These are phyloP conservation scores for Penicillium sp. DNA, from an alignment of 2,329 filamentous ascomycete species.

Conservation along the genomic window DNA sequence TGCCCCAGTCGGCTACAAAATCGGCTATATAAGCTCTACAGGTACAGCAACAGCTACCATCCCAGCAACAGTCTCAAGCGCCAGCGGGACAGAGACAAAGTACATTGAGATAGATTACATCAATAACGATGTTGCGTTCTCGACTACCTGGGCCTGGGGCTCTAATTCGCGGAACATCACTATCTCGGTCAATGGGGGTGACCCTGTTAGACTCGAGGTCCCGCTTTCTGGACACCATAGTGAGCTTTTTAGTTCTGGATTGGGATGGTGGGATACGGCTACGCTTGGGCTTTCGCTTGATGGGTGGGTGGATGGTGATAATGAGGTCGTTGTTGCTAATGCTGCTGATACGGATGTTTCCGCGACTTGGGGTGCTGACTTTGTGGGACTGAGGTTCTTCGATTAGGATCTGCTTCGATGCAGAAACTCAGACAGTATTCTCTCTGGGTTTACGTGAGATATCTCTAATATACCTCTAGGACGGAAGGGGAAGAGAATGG, in stretches of 20 bases:
- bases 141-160: constrained; percentile 45
- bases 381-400: constrained; percentile 37
- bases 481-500: too few species aligned
- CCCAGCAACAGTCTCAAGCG: constrained; percentile 18
- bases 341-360: constrained; percentile 26
- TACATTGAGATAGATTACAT: constrained; percentile 53
- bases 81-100: constrained; percentile 21
- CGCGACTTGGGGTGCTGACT: constrained; percentile 34
- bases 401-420: constrained; percentile 10
- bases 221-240: constrained; percentile 44
- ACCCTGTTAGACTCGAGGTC: constrained; percentile 50
- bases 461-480: too few species aligned
- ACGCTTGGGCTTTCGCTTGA: constrained; percentile 48
- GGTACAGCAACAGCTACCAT: constrained; percentile 40
- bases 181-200: constrained; percentile 48
- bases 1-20: constrained; percentile 46
- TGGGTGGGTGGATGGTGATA: constrained; percentile 46
- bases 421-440: too few species aligned
- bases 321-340: constrained; percentile 41
- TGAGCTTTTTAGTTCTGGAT: constrained; percentile 42
- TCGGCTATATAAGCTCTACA: constrained; percentile 39
- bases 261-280: constrained; percentile 54
- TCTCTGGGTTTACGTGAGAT: too few species aligned
- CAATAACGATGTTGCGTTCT: constrained; percentile 54
- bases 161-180: constrained; percentile 55